A percentile compares a stretch with the other conserved stretches of the same genome.
These are phyloP conservation scores for Phialophora verrucosa DNA, from an alignment of 2,329 filamentous ascomycete species.

Conservation along the genomic window DNA sequence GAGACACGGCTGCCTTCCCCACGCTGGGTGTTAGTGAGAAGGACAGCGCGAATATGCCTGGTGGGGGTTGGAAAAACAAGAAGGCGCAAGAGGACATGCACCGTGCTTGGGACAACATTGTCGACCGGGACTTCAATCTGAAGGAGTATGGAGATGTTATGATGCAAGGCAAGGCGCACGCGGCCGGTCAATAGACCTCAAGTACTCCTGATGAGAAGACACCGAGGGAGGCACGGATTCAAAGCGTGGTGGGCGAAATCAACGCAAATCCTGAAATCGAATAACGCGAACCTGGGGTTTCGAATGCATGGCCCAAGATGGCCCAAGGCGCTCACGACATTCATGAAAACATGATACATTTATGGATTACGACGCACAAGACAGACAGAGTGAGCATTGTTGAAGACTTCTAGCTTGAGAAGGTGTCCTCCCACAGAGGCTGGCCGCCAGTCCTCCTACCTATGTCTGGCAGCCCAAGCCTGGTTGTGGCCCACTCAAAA, in stretches of 20 bases:
- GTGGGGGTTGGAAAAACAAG: conserved; percentile 61
- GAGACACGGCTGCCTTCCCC: neutral
- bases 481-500: neutral
- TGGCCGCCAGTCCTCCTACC: neutral
- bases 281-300: neutral
- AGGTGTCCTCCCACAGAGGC: neutral
- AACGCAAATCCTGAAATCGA: neutral
- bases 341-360: neutral
- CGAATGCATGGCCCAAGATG: neutral
- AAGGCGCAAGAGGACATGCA: conserved; percentile 63
- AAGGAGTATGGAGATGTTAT: conserved; percentile 40
- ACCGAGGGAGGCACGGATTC: neutral
- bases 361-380: neutral
- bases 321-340: neutral
- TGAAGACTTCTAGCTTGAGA: neutral
- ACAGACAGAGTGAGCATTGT: neutral
- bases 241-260: neutral
- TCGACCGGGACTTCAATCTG: conserved; percentile 60
- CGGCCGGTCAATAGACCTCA: conserved; percentile 7
- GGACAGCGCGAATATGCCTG: conserved; percentile 51
- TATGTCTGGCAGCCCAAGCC: neutral
- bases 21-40: neutral
- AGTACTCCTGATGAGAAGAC: neutral
- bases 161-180: conserved; percentile 26
- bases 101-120: conserved; percentile 55